Evolutionary conservation across 768 basidiomycete species (phyloP).

Genomic region (Suillus decipiens): DNA sequence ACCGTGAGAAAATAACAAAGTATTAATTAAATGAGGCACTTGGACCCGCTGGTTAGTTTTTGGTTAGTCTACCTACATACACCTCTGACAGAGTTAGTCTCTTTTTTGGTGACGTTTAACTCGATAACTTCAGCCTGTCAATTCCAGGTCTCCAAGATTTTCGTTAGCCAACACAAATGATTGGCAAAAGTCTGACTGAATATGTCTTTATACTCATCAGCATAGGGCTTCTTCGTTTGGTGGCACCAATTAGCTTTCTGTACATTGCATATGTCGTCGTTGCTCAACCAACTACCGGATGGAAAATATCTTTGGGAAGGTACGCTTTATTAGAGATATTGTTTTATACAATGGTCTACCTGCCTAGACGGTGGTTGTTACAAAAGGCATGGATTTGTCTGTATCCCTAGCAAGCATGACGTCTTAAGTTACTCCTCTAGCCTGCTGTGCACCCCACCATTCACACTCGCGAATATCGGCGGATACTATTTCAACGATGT

Average conservation of each 20-base stretch:
- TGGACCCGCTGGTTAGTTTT: too few relatives aligned
- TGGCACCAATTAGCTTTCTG: slow-evolving; percentile 52
- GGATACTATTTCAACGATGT: slow-evolving; percentile 52
- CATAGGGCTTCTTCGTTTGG: slow-evolving; percentile 47
- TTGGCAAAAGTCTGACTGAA: slow-evolving; percentile 50
- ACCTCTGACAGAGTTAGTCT: too few relatives aligned
- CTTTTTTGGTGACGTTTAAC: neutral
- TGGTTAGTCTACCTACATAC: too few relatives aligned
- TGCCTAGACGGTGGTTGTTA: slow-evolving; percentile 46
- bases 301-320: slow-evolving; percentile 23
- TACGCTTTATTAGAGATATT: slow-evolving; percentile 45
- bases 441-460: slow-evolving; percentile 41
- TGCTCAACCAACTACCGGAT: neutral
- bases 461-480: slow-evolving; percentile 43
- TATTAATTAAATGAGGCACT: neutral
- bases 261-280: slow-evolving; percentile 32
- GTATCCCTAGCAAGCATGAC: neutral
- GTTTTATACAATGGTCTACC: slow-evolving; percentile 53
- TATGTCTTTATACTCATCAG: slow-evolving; percentile 52
- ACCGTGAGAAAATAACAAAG: slow-evolving; percentile 20
- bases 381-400: slow-evolving; percentile 41
- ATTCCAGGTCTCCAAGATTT: neutral
- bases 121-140: neutral
- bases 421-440: neutral
- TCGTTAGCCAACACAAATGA: slow-evolving; percentile 33